These are phyloP conservation scores for Alopecurus myosuroides DNA, from an alignment of 176 grass and related monocot species.

Conservation along the genomic window DNA sequence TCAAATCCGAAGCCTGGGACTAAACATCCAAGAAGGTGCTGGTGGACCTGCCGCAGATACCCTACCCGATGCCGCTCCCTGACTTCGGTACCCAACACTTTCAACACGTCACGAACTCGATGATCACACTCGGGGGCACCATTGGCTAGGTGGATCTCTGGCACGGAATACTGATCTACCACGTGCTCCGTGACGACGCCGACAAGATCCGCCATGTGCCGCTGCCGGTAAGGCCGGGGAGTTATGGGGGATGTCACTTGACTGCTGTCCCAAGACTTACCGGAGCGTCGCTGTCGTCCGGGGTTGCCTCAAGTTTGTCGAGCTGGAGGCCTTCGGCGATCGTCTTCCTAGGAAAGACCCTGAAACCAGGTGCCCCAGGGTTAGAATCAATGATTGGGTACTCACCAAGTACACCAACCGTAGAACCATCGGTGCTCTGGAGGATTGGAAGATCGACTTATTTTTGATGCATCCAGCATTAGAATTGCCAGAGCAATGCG, in stretches of 20 bases:
- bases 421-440: not conserved
- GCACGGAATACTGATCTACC: not conserved
- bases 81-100: no score
- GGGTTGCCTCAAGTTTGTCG: not conserved
- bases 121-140: not conserved
- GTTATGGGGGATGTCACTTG: not conserved
- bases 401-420: not conserved
- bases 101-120: not conserved
- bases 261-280: not conserved
- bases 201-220: not conserved
- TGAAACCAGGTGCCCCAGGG: not conserved
- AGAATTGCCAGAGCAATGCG: not conserved
- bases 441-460: not conserved
- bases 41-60: not conserved
- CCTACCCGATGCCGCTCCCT: not conserved
- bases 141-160: conserved; percentile 6
- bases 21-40: not conserved
- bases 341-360: not conserved
- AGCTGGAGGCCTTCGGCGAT: not conserved
- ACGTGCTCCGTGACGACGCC: not conserved
- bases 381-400: not conserved
- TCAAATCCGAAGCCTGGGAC: not conserved
- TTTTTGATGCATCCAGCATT: not conserved
- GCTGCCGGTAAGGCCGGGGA: not conserved
- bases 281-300: not conserved